Conservation (phyloP, 2,329 filamentous ascomycete genomes). For the Trichoderma brevicompactum region DNA sequence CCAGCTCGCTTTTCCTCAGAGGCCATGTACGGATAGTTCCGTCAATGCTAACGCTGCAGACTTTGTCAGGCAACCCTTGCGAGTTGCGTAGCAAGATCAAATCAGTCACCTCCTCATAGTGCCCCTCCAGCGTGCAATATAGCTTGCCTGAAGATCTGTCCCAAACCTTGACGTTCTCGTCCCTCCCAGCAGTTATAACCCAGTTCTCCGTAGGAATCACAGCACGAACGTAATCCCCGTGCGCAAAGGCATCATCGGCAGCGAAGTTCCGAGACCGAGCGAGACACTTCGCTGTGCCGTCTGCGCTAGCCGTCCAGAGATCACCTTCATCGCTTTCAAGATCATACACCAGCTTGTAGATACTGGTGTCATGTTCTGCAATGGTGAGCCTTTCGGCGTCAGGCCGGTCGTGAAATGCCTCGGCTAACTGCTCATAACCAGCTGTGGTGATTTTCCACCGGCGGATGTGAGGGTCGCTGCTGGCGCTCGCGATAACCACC, state of each 20-base stretch:
- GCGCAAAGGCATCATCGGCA: conserved; percentile 71
- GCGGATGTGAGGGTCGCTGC: conserved; percentile 78
- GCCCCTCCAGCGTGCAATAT: conserved; percentile 75
- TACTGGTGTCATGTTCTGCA: conserved; percentile 84
- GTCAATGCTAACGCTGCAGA: conserved; percentile 88
- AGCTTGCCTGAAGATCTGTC: conserved; percentile 73
- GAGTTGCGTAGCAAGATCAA: conserved; percentile 63
- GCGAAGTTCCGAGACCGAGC: conserved; percentile 70
- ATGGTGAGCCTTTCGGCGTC: conserved; percentile 58
- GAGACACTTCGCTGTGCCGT: conserved; percentile 84
- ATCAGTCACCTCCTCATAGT: conserved; percentile 92
- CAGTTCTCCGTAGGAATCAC: conserved; percentile 76
- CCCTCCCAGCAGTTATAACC: conserved; percentile 85
- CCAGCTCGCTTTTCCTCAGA: conserved; percentile 63
- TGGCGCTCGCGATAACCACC: conserved; percentile 74
- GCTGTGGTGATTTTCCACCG: conserved; percentile 69
- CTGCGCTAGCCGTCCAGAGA: conserved; percentile 90
- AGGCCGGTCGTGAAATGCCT: conserved; percentile 48
- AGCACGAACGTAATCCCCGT: conserved; percentile 89
- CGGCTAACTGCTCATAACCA: conserved; percentile 58
- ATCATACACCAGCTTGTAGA: conserved; percentile 81
- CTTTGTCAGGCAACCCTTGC: conserved; percentile 46
- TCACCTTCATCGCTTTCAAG: conserved; percentile 65
- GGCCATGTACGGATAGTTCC: conserved; percentile 86
- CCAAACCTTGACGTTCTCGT: conserved; percentile 93